A percentile compares a stretch with the other conserved stretches of the same genome.
Conservation (phyloP, 106 monocot species). For the Acanthochlamys bracteata region DNA sequence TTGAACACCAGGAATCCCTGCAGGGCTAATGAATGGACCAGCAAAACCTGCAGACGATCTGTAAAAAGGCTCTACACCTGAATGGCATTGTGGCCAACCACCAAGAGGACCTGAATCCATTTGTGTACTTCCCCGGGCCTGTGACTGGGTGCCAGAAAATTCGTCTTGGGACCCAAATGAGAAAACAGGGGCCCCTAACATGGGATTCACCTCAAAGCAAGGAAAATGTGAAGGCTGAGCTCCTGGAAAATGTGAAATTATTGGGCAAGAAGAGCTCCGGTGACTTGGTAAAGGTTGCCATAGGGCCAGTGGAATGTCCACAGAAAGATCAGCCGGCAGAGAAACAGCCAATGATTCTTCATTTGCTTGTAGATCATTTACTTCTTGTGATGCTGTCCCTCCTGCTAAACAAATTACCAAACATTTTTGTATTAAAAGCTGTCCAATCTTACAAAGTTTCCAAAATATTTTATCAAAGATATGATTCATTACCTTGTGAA, state of each 20-base stretch:
- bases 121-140: conserved; percentile 41
- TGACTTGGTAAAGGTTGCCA: conserved; percentile 72
- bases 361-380: conserved; percentile 30
- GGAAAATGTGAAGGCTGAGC: conserved; percentile 64
- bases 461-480: not conserved
- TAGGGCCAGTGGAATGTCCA: conserved; percentile 63
- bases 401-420: conserved; percentile 18
- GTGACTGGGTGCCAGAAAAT: conserved; percentile 46
- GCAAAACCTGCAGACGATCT: conserved; percentile 61
- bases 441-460: not conserved
- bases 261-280: conserved; percentile 53
- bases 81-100: conserved; percentile 61
- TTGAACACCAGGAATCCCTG: conserved; percentile 79
- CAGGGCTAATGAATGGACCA: conserved; percentile 79
- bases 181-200: conserved; percentile 67
- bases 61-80: conserved; percentile 76
- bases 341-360: conserved; percentile 73
- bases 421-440: not conserved
- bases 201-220: conserved; percentile 74
- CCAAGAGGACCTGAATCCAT: conserved; percentile 52
- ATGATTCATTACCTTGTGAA: conserved; percentile 29
- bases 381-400: conserved; percentile 15
- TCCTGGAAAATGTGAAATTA: conserved; percentile 60
- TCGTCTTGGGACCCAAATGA: conserved; percentile 69
- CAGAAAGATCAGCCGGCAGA: conserved; percentile 93